Evolutionary conservation across 192 early-diverging fungal species (phyloP).

Genomic region (Rhizophagus sp.): DNA sequence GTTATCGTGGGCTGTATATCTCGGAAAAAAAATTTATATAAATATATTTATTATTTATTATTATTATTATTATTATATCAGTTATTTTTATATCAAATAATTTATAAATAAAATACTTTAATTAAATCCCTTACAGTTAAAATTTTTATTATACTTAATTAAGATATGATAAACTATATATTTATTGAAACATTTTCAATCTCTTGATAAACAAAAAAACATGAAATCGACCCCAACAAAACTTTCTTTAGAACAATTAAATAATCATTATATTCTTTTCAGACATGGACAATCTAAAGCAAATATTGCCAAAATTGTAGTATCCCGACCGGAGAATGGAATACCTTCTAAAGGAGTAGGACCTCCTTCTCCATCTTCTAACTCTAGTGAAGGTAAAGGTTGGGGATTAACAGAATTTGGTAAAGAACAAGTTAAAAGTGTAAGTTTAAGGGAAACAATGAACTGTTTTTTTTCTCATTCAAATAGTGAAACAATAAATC

Average conservation of each 20-base stretch:
- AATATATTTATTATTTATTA: too few species aligned
- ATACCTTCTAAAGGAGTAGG: conserved; percentile 40
- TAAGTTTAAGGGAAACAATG: conserved; percentile 1
- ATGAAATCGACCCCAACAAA: neutral
- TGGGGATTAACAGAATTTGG: conserved; percentile 46
- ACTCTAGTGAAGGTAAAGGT: conserved; percentile 11
- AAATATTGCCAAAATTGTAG: conserved; percentile 45
- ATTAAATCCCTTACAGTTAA: too few species aligned
- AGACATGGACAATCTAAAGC: conserved; percentile 53
- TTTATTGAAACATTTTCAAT: too few species aligned
- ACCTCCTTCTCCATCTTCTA: conserved; percentile 21
- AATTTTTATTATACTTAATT: neutral
- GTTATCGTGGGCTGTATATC: neutral
- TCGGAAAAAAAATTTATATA: neutral
- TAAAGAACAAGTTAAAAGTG: conserved; percentile 45
- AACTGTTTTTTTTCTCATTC: too few species aligned
- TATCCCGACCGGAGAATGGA: conserved; percentile 47
- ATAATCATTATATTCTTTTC: conserved; percentile 42
- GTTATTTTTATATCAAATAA: too few species aligned
- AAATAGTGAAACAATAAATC: neutral
- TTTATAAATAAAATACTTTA: too few species aligned
- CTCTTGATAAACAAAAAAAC: neutral
- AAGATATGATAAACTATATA: neutral
- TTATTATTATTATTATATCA: too few species aligned
- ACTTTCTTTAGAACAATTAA: conserved; percentile 20